phyloP scores from a whole-genome alignment of 1,284 basidiomycete species.

The Exobasidium rhododendri region DNA sequence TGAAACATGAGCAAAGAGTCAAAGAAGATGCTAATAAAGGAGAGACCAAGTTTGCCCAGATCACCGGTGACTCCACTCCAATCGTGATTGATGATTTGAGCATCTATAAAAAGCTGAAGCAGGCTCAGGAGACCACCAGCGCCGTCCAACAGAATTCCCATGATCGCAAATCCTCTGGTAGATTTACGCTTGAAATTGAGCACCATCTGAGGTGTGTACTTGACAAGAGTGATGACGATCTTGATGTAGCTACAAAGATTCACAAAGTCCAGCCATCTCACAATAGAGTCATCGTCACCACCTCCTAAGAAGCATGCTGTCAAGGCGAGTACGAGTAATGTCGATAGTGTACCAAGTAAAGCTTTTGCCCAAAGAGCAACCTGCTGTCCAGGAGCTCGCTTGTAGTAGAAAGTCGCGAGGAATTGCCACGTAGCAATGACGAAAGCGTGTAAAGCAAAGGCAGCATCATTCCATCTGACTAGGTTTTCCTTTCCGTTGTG shows the following conservation, averaged over 20 bases:
- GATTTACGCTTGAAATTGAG: slow-evolving; percentile 53
- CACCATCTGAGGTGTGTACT: slow-evolving; percentile 52
- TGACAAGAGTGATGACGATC: slow-evolving; percentile 54
- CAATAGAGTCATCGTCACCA: slow-evolving; percentile 11
- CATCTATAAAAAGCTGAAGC: slow-evolving; percentile 47
- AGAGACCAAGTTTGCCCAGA: slow-evolving; percentile 54
- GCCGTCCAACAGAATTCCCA: slow-evolving; percentile 55
- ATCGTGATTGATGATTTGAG: slow-evolving; percentile 33
- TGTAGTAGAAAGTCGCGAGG: slow-evolving; percentile 4
- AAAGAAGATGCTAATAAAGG: slow-evolving; percentile 54
- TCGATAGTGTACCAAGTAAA: slow-evolving; percentile 8
- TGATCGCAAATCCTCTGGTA: slow-evolving; percentile 56
- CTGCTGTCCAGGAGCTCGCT: slow-evolving; percentile 13
- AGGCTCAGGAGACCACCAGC: slow-evolving; percentile 53
- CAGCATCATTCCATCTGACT: slow-evolving; percentile 38
- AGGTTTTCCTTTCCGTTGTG: slow-evolving; percentile 32
- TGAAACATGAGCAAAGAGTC: slow-evolving; percentile 55
- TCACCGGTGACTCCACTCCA: slow-evolving; percentile 49
- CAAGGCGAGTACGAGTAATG: slow-evolving; percentile 13
- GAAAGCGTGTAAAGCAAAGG: slow-evolving; percentile 34
- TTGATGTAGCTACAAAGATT: slow-evolving; percentile 53
- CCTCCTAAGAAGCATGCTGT: neutral
- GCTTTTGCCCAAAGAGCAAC: neutral
- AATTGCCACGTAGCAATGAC: slow-evolving; percentile 16
- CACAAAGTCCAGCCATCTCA: slow-evolving; percentile 28